Conservation (phyloP, 306 rosid species). For the Lathyrus aphaca region DNA sequence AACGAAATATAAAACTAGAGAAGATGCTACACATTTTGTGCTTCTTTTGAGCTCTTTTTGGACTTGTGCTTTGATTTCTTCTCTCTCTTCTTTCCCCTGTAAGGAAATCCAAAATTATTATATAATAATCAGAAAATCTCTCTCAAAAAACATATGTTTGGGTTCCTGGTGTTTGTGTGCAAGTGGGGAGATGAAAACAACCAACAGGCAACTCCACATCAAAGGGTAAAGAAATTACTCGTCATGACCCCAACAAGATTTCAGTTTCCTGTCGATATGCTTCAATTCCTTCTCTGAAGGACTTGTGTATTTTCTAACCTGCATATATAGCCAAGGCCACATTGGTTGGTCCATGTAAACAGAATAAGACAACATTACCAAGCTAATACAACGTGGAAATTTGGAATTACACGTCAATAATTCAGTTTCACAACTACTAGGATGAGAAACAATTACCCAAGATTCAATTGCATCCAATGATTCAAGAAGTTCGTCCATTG, state of each 20-base stretch:
- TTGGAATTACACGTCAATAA: conserved; percentile 25
- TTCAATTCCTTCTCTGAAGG: conserved; percentile 87
- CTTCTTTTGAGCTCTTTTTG: conserved; percentile 66
- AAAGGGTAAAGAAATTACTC: conserved; percentile 60
- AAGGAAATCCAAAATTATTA: conserved; percentile 34
- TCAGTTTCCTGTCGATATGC: conserved; percentile 84
- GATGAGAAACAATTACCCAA: conserved; percentile 59
- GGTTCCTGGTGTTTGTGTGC: background rate
- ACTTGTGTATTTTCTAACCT: conserved; percentile 65
- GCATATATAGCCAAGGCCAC: conserved; percentile 39
- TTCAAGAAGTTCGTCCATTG: conserved; percentile 67
- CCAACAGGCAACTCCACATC: conserved; percentile 6
- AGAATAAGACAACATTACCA: conserved; percentile 30
- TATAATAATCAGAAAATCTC: conserved; percentile 3
- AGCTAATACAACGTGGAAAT: conserved; percentile 30
- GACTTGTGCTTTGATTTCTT: conserved; percentile 96
- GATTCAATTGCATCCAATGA: conserved; percentile 64
- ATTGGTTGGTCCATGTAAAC: conserved; percentile 41
- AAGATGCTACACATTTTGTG: conserved; percentile 38
- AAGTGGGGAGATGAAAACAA: background rate
- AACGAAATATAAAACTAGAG: conserved; percentile 23
- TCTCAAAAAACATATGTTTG: conserved; percentile 18
- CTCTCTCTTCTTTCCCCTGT: conserved; percentile 85
- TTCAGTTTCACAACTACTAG: conserved; percentile 28
- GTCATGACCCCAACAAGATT: conserved; percentile 94